Evolutionary conservation across 1,284 basidiomycete genomes (phyloP).

Genomic region (Apiotrichum gamsii): DNA sequence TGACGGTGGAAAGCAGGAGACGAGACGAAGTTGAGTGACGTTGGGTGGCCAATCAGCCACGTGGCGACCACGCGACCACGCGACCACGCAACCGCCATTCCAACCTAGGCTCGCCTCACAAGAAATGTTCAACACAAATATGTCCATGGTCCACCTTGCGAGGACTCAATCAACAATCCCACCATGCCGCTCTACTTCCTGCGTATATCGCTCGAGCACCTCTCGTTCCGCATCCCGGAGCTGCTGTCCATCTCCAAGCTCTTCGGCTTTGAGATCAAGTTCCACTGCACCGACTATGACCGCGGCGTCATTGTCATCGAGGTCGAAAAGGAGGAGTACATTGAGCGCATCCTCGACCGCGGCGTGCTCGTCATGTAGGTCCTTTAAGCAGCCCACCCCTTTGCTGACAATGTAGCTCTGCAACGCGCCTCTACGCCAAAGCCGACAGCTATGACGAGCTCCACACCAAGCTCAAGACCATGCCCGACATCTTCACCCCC

Average conservation of each 20-base stretch:
- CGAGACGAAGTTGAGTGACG: no score
- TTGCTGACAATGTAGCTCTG: conserved; percentile 52
- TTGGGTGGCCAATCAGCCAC: no score
- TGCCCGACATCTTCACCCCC: conserved; percentile 55
- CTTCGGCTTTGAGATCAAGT: conserved; percentile 36
- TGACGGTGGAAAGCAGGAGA: no score
- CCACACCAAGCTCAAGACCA: conserved; percentile 56
- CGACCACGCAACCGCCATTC: not conserved
- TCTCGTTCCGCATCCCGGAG: conserved; percentile 74
- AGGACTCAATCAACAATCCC: no score
- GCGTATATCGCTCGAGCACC: conserved; percentile 70
- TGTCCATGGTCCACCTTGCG: no score
- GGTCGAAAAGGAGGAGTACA: conserved; percentile 66
- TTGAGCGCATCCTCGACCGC: conserved; percentile 63
- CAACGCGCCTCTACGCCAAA: conserved; percentile 68
- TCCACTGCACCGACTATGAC: conserved; percentile 32
- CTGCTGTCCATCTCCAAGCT: conserved; percentile 49
- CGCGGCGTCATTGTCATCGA: conserved; percentile 64
- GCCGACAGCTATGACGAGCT: conserved; percentile 61
- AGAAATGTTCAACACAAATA: no score
- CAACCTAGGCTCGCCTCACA: no score
- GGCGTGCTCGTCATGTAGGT: conserved; percentile 77
- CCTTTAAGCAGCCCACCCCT: no score
- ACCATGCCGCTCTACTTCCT: conserved; percentile 57
- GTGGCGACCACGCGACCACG: not conserved